These are phyloP conservation scores for Cyberlindnera meyerae DNA, from an alignment of 805 yeast genomes.

Conservation along the genomic window DNA sequence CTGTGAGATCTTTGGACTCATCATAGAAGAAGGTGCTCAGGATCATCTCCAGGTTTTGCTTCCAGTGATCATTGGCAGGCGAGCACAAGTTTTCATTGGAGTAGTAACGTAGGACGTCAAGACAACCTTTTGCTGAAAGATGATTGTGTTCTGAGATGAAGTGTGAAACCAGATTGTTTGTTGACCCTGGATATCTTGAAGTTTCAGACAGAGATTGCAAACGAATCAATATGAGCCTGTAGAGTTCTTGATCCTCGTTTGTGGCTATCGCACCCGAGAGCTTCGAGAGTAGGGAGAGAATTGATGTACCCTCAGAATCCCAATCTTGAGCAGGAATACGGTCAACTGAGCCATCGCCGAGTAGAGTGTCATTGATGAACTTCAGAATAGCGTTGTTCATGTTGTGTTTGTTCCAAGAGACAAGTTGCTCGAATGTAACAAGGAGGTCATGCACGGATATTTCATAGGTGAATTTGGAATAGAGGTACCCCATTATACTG, in stretches of 20 bases:
- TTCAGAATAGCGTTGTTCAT: conserved; percentile 38
- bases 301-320: conserved; percentile 27
- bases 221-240: conserved; percentile 33
- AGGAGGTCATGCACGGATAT: conserved; percentile 30
- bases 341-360: conserved; percentile 25
- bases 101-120: conserved; percentile 44
- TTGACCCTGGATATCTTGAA: conserved; percentile 36
- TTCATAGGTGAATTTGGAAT: conserved; percentile 25
- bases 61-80: conserved; percentile 49
- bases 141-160: conserved; percentile 34
- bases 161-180: conserved; percentile 37
- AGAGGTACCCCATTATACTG: conserved; percentile 31
- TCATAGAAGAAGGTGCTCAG: conserved; percentile 40
- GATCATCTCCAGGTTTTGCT: conserved; percentile 38
- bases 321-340: conserved; percentile 32
- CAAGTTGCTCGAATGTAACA: conserved; percentile 28
- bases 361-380: conserved; percentile 36
- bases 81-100: conserved; percentile 48
- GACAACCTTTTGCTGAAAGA: conserved; percentile 35
- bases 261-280: conserved; percentile 20
- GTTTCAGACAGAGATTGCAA: conserved; percentile 30
- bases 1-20: conserved; percentile 18
- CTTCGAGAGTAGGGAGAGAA: conserved; percentile 17
- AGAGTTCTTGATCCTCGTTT: conserved; percentile 28
- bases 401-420: conserved; percentile 33